Base-by-base conservation (phyloP, 1,139 yeast genomes). In the Waltiozyma sp. region DNA sequence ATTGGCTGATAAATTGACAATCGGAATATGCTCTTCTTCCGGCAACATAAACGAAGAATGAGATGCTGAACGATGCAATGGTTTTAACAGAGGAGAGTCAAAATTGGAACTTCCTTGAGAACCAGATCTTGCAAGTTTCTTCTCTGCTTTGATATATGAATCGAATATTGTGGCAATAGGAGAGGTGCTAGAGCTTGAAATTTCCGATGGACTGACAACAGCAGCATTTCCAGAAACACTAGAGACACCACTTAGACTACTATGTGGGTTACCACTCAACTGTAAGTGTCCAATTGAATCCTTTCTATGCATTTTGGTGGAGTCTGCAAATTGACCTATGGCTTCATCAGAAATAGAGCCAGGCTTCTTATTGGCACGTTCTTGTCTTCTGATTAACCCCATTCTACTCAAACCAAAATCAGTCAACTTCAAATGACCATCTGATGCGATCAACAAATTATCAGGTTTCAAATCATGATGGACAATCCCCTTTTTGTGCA, bases 381-480 rank as follows among this genome's bases (percentile, higher is more conserved):
- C 64, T 59, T 87, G 96, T 61, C 97, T 77, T 36, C 89, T 85
- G 35, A 87, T 77, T 40, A 89, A 74, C 21, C 97, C 97, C 69
- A 88, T 79, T 58, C 95, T 69, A 5, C 95, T 85, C 41, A 93
- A 70, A 1, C 98, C 99, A 66, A 93, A 93, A 63, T 93, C 98
- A 0, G 96, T 89, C 49, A 93, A 65, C 60, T 91, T 93, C 50
- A 91, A 64, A 64, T 91, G 98, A 0, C 99, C 99, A 38, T 70
- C 68, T 43, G 76, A 70, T 58, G 89, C 97, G 51, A 93, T 88
- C 52, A 93, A 69, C 34, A 93, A 63, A 55, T 93, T 93, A 58
- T 93, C 98, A 0, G 98, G 98, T 59, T 93, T 93, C 59, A 87
- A 67, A 61, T 93, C 99, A 54, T 96, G 79, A 62, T 93, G 98